A percentile compares a stretch with the other conserved stretches of the same genome.
phyloP scores from a whole-genome alignment of 495 filamentous ascomycete genomes.

The Hyaloscypha hepaticicola region DNA sequence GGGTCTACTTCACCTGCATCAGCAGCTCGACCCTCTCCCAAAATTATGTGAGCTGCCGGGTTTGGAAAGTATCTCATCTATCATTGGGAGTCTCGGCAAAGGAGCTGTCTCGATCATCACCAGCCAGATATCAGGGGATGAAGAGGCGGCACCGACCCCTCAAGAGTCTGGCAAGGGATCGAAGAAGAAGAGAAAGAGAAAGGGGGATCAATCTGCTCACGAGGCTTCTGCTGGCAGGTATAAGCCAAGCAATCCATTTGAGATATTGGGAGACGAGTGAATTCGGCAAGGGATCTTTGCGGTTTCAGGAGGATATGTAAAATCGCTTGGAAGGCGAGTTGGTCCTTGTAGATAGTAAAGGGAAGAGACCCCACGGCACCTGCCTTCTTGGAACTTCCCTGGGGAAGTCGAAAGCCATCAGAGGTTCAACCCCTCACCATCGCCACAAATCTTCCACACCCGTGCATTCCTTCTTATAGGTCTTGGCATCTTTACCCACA shows the following conservation, averaged over 20 bases:
- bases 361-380: too few species aligned
- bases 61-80: neutral
- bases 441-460: neutral
- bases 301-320: too few species aligned
- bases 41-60: constrained; percentile 15
- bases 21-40: constrained; percentile 20
- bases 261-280: constrained; percentile 13
- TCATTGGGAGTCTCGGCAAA: constrained; percentile 3
- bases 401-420: too few species aligned
- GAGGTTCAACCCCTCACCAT: neutral
- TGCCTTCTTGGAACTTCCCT: neutral
- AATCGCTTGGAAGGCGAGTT: too few species aligned
- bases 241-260: constrained; percentile 16
- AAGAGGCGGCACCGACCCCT: neutral
- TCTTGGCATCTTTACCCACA: neutral
- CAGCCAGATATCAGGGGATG: constrained; percentile 6
- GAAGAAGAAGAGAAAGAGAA: constrained; percentile 11
- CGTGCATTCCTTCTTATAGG: neutral
- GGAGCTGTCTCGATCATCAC: neutral
- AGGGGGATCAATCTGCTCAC: neutral
- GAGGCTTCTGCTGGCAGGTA: neutral
- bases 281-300: too few species aligned
- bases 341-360: too few species aligned
- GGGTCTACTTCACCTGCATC: neutral
- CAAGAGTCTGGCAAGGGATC: neutral